These are phyloP conservation scores for Fusarium albosuccineum DNA, from an alignment of 2,329 filamentous ascomycete species.

Conservation along the genomic window DNA sequence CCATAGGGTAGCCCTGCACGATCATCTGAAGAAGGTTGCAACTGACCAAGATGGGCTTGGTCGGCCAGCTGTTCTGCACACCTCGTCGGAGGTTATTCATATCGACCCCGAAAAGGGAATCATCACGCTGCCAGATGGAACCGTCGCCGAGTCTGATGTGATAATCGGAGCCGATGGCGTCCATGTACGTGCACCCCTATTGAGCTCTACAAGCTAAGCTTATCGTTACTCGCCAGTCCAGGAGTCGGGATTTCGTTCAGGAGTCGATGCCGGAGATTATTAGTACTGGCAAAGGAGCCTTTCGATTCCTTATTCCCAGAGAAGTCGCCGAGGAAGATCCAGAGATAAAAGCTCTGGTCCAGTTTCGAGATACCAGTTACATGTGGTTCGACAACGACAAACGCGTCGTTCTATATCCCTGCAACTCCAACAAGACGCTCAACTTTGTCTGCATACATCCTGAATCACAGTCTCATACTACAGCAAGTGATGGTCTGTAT, in stretches of 20 bases:
- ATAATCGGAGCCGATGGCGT: constrained; percentile 69
- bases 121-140: constrained; percentile 60
- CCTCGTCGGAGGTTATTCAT: constrained; percentile 56
- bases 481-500: constrained; percentile 21
- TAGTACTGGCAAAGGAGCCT: constrained; percentile 66
- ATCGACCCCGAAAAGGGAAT: constrained; percentile 57
- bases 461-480: constrained; percentile 24
- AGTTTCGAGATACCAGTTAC: constrained; percentile 27
- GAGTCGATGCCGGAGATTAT: constrained; percentile 48
- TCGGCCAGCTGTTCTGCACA: constrained; percentile 54
- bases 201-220: not conserved
- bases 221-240: constrained; percentile 25
- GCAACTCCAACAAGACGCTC: constrained; percentile 57
- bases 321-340: constrained; percentile 52
- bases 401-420: constrained; percentile 63
- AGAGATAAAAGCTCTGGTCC: constrained; percentile 29
- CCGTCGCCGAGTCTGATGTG: constrained; percentile 59
- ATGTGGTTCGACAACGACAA: constrained; percentile 59
- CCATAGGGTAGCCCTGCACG: constrained; percentile 66
- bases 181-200: constrained; percentile 48
- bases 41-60: constrained; percentile 52
- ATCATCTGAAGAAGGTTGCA: constrained; percentile 60
- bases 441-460: constrained; percentile 69
- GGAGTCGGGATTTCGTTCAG: constrained; percentile 42
- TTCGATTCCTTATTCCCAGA: constrained; percentile 64